phyloP scores from a whole-genome alignment of 1,139 yeast species.

The Diutina neorugosa region DNA sequence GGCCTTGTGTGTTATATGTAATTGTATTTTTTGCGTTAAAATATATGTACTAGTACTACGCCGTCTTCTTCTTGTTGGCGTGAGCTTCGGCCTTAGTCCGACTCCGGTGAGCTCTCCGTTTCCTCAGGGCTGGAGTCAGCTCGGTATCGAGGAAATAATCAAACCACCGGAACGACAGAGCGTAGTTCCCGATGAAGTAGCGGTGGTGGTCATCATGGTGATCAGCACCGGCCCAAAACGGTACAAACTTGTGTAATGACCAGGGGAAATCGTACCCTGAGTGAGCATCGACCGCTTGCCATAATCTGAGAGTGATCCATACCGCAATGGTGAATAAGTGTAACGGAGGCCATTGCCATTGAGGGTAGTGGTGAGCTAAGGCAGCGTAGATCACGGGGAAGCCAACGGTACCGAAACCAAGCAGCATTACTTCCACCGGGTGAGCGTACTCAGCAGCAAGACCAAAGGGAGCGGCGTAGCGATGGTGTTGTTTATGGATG shows the following conservation, averaged over 20 bases:
- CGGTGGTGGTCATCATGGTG: constrained; percentile 97
- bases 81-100: neutral
- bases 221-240: constrained; percentile 98
- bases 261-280: constrained; percentile 97
- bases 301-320: constrained; percentile 82
- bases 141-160: constrained; percentile 76
- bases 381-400: constrained; percentile 58
- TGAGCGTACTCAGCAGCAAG: constrained; percentile 95
- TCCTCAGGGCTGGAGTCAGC: constrained; percentile 59
- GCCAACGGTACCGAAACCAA: constrained; percentile 93
- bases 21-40: neutral
- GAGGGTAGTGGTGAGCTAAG: constrained; percentile 15
- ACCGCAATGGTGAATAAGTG: constrained; percentile 75
- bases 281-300: constrained; percentile 94
- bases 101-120: constrained; percentile 22
- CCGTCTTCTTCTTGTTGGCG: neutral
- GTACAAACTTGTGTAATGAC: constrained; percentile 82
- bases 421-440: constrained; percentile 79
- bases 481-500: constrained; percentile 93
- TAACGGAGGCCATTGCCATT: constrained; percentile 24
- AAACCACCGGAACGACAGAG: constrained; percentile 93
- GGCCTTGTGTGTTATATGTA: neutral
- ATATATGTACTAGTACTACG: neutral
- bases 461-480: constrained; percentile 95
- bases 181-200: constrained; percentile 85